These are phyloP conservation scores for Saccharomyces paradoxus DNA, from an alignment of 805 yeast species.

Conservation along the genomic window DNA sequence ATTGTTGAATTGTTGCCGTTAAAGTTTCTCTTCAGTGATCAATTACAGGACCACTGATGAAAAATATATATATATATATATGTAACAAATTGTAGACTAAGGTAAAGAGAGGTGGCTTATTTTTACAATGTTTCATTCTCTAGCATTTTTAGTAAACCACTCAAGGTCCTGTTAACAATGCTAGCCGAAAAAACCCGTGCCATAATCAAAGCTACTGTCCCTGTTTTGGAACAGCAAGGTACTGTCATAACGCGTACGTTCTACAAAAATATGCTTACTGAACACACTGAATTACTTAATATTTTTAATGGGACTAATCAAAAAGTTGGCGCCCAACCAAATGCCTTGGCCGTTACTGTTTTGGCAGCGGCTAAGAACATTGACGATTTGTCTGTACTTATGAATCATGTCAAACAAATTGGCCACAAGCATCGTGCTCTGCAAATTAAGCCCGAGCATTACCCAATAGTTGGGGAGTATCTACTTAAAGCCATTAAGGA, in stretches of 20 bases:
- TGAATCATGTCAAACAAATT: constrained; percentile 48
- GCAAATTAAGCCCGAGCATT: constrained; percentile 55
- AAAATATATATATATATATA: neutral
- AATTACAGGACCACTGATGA: neutral
- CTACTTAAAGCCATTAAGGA: constrained; percentile 47
- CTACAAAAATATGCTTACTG: constrained; percentile 47
- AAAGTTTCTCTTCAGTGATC: neutral
- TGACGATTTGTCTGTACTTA: constrained; percentile 46
- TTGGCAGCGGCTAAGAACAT: constrained; percentile 55
- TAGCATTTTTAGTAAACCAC: neutral
- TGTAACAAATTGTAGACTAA: neutral
- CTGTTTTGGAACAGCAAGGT: constrained; percentile 50
- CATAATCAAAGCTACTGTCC: constrained; percentile 42
- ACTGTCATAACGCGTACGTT: constrained; percentile 45
- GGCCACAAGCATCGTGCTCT: constrained; percentile 61
- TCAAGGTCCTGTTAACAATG: constrained; percentile 9
- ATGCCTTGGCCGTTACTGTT: constrained; percentile 54
- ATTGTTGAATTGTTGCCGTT: neutral
- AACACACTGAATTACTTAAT: constrained; percentile 47
- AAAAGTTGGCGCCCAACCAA: constrained; percentile 46
- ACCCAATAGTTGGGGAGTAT: constrained; percentile 53
- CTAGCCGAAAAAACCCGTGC: constrained; percentile 29
- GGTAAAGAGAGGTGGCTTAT: neutral
- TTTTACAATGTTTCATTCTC: neutral
- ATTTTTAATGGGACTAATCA: constrained; percentile 58